Evolutionary conservation across 1,284 basidiomycete genomes (phyloP).

Genomic region (Papiliotrema fonsecae): DNA sequence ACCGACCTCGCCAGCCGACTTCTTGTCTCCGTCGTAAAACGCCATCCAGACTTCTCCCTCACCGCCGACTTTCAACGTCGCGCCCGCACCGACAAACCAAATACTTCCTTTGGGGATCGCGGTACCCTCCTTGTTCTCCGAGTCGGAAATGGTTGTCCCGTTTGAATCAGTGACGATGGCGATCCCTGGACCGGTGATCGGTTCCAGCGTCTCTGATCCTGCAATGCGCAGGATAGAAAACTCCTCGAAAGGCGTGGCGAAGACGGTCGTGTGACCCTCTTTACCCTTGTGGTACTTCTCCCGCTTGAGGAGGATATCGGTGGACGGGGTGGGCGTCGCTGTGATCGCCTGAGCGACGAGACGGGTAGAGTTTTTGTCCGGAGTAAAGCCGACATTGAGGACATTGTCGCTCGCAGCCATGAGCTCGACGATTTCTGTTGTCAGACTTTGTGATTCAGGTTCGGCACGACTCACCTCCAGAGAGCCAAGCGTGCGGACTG

Average conservation of each 20-base stretch:
- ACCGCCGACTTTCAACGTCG: slow-evolving; percentile 9
- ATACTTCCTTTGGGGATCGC: slow-evolving; percentile 20
- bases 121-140: background rate
- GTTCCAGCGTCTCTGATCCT: slow-evolving; percentile 16
- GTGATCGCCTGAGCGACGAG: slow-evolving; percentile 26
- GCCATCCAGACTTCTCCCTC: slow-evolving; percentile 31
- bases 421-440: slow-evolving; percentile 14
- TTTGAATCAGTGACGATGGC: slow-evolving; percentile 17
- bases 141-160: slow-evolving; percentile 5
- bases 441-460: background rate
- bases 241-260: slow-evolving; percentile 30
- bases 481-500: slow-evolving; percentile 34
- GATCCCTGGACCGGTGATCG: slow-evolving; percentile 26
- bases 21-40: slow-evolving; percentile 28
- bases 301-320: slow-evolving; percentile 11
- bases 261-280: slow-evolving; percentile 17
- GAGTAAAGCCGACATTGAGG: slow-evolving; percentile 44
- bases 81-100: slow-evolving; percentile 28
- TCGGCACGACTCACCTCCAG: slow-evolving; percentile 17
- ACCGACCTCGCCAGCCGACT: slow-evolving; percentile 6
- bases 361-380: slow-evolving; percentile 33
- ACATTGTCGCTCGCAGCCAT: slow-evolving; percentile 49
- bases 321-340: slow-evolving; percentile 15
- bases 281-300: slow-evolving; percentile 12
- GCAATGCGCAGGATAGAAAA: slow-evolving; percentile 27